These are phyloP conservation scores for Trametes gibbosa DNA, from an alignment of 768 basidiomycete genomes.

Conservation along the genomic window DNA sequence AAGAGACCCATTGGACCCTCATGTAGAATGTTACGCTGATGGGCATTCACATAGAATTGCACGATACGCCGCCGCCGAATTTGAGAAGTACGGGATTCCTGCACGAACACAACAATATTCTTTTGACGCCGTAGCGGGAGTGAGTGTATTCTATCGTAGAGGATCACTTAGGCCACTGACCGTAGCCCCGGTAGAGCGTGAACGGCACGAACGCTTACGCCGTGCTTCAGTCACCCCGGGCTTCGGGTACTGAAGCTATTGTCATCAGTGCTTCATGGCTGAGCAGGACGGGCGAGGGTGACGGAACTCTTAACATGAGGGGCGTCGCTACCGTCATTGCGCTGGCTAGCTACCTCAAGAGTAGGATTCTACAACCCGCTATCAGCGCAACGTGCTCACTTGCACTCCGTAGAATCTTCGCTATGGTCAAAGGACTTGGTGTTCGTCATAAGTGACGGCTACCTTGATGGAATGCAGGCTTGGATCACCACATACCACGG, in stretches of 20 bases:
- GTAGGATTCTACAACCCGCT: constrained; percentile 40
- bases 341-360: constrained; percentile 79
- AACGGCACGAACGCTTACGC: constrained; percentile 83
- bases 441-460: constrained; percentile 84
- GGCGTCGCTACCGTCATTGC: constrained; percentile 85
- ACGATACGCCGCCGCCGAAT: constrained; percentile 56
- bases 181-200: constrained; percentile 38
- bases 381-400: background rate
- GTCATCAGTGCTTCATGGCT: constrained; percentile 90
- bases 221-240: constrained; percentile 75
- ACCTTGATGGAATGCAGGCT: constrained; percentile 90
- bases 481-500: constrained; percentile 88
- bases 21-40: constrained; percentile 2
- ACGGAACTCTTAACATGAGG: constrained; percentile 69
- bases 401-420: constrained; percentile 57
- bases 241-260: constrained; percentile 92
- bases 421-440: constrained; percentile 95
- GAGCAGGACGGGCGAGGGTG: constrained; percentile 58
- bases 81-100: constrained; percentile 71
- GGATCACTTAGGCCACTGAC: background rate
- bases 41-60: constrained; percentile 53
- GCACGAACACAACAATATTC: constrained; percentile 68
- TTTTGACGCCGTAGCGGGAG: constrained; percentile 51
- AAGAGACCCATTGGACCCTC: constrained; percentile 30
- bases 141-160: constrained; percentile 32